Evolutionary conservation across 768 basidiomycete species (phyloP), one percentile per base, ranked within the genome.

Genomic region (Amyloporia xantha): DNA sequence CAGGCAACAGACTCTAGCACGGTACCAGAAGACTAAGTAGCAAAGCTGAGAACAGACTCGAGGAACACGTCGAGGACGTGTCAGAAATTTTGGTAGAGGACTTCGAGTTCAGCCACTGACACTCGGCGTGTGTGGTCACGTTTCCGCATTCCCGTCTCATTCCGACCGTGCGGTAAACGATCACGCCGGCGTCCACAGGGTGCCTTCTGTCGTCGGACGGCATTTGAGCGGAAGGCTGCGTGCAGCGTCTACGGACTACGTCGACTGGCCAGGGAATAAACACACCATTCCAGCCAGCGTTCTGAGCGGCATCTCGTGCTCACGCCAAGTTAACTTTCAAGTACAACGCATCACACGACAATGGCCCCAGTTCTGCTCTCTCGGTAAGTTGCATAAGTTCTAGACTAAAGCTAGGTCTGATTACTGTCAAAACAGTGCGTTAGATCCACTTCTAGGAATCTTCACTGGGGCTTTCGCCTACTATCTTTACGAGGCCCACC

Each of bases 381-480:
- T 27, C 73, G 77, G 79, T 79, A 24, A 42, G 59, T 19, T 37
- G 63, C 60, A 2, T 21, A 37, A 7, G 10, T 7, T 43, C 28
- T 44, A 47, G 27, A 46, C 48, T 25, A 42, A 40, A n/a, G 20
- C 15, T n/a, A 41, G 2, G 3, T 36, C 9, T 13, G 24, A 33
- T 48, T n/a, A 41, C 15, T 21, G 5, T 17, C 3, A 24, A 12
- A 33, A 17, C 52, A 91, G 88, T 23, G 62, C 75, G 1, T 57
- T 89, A 4, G 90, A 92, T 64, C 81, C 85, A 4, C 48, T 87
- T 13, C 66, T 92, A 35, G 90, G 88, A 5, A 66, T 90, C 45
- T 82, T 89, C 60, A 90, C 88, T 1, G 90, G 90, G 11, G 63
- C 78, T 35, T 65, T 90, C 37, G 90, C 90, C 4, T 91, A 81